Conservation (phyloP, 371 early-diverging fungal species). For the Apophysomyces ossiformis region DNA sequence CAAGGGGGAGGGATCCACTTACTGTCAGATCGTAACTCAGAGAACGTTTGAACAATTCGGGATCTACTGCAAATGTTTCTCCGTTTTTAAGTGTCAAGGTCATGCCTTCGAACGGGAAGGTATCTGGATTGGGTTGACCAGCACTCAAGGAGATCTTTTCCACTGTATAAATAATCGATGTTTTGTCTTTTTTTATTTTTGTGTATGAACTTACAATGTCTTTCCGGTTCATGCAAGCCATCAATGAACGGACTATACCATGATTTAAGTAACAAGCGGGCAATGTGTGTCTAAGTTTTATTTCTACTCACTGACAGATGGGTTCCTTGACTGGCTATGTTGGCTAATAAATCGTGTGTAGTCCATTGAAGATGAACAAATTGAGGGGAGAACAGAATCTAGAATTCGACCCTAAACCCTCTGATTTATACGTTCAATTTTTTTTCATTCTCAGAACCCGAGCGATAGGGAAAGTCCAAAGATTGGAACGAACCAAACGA, state of each 20-base stretch:
- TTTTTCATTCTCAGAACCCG: slow-evolving; percentile 3
- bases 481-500: neutral
- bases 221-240: slow-evolving; percentile 29
- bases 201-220: slow-evolving; percentile 23
- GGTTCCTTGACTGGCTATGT: slow-evolving; percentile 33
- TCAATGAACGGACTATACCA: slow-evolving; percentile 28
- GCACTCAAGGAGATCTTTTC: slow-evolving; percentile 67
- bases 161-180: too few species aligned
- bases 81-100: slow-evolving; percentile 65
- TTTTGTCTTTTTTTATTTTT: too few species aligned
- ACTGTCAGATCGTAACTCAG: slow-evolving; percentile 66
- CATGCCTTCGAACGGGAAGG: slow-evolving; percentile 77
- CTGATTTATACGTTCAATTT: neutral
- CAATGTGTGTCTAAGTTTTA: neutral
- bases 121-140: slow-evolving; percentile 74
- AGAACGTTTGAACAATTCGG: slow-evolving; percentile 42
- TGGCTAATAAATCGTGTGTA: slow-evolving; percentile 30
- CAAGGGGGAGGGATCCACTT: slow-evolving; percentile 13
- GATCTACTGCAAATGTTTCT: slow-evolving; percentile 53
- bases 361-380: slow-evolving; percentile 21
- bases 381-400: neutral
- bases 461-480: neutral
- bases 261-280: neutral
- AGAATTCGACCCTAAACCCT: neutral
- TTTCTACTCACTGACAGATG: slow-evolving; percentile 26